Percentiles rank a stretch among this genome's conserved stretches.
Conservation (phyloP, 2,329 filamentous ascomycete genomes). For the Phialophora expanda region DNA sequence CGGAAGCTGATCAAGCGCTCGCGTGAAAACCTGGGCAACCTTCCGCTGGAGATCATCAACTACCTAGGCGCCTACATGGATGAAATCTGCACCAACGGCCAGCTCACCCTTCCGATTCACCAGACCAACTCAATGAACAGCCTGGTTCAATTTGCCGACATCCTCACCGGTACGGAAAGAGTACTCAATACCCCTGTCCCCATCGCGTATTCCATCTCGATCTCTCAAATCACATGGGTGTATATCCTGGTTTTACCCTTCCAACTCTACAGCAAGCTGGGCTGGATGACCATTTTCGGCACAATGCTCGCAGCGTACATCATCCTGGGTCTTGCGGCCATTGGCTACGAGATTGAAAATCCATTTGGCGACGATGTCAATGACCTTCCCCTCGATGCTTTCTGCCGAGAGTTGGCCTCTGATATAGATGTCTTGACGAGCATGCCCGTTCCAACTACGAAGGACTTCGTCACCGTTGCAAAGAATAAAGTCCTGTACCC, state of each 20-base stretch:
- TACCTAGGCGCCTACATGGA: conserved; percentile 73
- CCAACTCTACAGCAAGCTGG: conserved; percentile 69
- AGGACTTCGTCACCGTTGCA: conserved; percentile 57
- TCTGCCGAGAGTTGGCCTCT: conserved; percentile 73
- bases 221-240: conserved; percentile 84
- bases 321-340: conserved; percentile 76
- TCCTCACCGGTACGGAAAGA: conserved; percentile 73
- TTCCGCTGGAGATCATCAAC: conserved; percentile 80
- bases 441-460: conserved; percentile 56
- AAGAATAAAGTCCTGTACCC: conserved; percentile 64
- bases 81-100: conserved; percentile 55
- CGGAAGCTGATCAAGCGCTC: conserved; percentile 76
- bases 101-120: conserved; percentile 46
- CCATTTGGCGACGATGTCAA: conserved; percentile 85
- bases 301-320: conserved; percentile 76
- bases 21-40: conserved; percentile 74
- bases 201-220: conserved; percentile 81
- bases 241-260: conserved; percentile 83
- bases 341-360: conserved; percentile 83
- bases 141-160: conserved; percentile 71
- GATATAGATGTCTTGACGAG: conserved; percentile 77
- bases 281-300: conserved; percentile 78
- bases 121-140: conserved; percentile 58
- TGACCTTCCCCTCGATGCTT: conserved; percentile 76
- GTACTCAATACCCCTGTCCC: conserved; percentile 82